Percentiles rank a stretch among this genome's conserved stretches.
Evolutionary conservation across 306 rosid genomes (phyloP).

Genomic region (Dalbergia cochinchinensis): DNA sequence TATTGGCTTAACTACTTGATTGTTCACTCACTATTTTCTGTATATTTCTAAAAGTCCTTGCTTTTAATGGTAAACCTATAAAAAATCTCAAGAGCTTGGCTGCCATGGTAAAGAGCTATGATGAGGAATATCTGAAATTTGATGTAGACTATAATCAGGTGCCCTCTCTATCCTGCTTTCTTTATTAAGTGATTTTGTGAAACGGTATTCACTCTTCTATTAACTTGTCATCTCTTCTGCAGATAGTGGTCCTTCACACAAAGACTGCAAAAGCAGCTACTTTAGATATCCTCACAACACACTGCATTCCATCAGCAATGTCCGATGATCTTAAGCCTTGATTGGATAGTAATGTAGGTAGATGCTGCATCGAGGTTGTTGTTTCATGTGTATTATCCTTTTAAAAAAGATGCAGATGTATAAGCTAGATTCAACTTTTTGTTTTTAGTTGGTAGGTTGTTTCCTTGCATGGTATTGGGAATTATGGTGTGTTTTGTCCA

Average conservation of each 20-base stretch:
- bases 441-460: slow-evolving; percentile 43
- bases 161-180: slow-evolving; percentile 30
- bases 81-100: slow-evolving; percentile 91
- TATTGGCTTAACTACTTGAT: slow-evolving; percentile 14
- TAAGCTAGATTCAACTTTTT: slow-evolving; percentile 41
- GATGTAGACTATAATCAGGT: slow-evolving; percentile 95
- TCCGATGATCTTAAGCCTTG: slow-evolving; percentile 88
- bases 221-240: slow-evolving; percentile 43
- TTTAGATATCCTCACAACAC: slow-evolving; percentile 81
- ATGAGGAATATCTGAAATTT: slow-evolving; percentile 82
- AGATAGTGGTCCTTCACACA: slow-evolving; percentile 85
- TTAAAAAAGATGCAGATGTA: slow-evolving; percentile 43
- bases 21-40: slow-evolving; percentile 14
- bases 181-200: slow-evolving; percentile 35
- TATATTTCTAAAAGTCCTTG: slow-evolving; percentile 68
- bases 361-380: slow-evolving; percentile 37
- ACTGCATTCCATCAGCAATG: slow-evolving; percentile 89
- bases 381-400: slow-evolving; percentile 25
- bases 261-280: slow-evolving; percentile 85
- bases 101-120: slow-evolving; percentile 81
- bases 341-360: slow-evolving; percentile 35
- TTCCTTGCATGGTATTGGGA: slow-evolving; percentile 22
- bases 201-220: slow-evolving; percentile 4
- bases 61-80: slow-evolving; percentile 88
- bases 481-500: slow-evolving; percentile 25